phyloP scores from a whole-genome alignment of 495 filamentous ascomycete genomes.

The Darksidea phi region DNA sequence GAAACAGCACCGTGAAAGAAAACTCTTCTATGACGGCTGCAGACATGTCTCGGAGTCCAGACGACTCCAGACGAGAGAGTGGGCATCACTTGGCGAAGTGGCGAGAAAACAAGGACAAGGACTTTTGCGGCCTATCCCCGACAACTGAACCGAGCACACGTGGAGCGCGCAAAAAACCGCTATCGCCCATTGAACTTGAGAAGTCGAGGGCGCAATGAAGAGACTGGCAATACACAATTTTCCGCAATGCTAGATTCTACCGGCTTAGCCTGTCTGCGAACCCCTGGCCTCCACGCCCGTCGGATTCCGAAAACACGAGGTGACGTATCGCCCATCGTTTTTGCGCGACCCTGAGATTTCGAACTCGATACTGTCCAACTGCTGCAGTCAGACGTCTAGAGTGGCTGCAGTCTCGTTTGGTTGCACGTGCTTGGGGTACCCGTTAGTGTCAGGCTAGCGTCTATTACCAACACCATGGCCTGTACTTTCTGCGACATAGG shows the following conservation, averaged over 20 bases:
- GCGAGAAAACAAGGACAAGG: no score
- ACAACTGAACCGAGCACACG: no score
- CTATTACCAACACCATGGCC: conserved; percentile 18
- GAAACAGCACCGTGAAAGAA: neutral
- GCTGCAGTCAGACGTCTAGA: conserved; percentile 1
- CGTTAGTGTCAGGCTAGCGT: neutral
- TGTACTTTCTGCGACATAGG: conserved; percentile 3
- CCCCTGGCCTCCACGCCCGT: neutral
- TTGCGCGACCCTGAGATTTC: neutral
- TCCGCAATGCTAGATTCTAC: neutral
- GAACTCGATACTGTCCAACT: conserved; percentile 1
- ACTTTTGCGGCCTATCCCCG: no score
- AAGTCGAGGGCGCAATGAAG: neutral
- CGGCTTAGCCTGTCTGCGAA: neutral
- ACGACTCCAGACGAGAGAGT: neutral
- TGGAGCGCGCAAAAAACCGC: no score
- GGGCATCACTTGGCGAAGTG: no score
- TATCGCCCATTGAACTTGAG: neutral
- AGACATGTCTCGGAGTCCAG: neutral
- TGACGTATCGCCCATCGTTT: neutral
- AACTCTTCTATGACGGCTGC: neutral
- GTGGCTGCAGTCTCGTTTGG: neutral
- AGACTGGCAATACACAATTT: neutral
- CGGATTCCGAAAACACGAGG: conserved; percentile 4
- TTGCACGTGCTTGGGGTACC: neutral